Evolutionary conservation across 176 grass and related monocot species (phyloP), one percentile per base, ranked within the genome.

Genomic region (Luzula sylvatica): DNA sequence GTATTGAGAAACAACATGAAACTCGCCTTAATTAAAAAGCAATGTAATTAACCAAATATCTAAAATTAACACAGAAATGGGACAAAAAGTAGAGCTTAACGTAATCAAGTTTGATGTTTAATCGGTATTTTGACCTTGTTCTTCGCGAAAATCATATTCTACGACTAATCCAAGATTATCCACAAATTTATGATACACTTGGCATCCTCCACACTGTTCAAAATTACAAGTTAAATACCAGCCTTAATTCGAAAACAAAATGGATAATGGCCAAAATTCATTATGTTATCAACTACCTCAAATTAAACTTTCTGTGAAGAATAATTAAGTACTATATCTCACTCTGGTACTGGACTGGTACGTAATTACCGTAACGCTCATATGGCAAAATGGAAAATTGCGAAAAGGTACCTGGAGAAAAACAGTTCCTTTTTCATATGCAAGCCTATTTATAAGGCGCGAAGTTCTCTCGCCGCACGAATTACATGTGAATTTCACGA

Each of bases 121-220:
- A 47, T 61, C 42, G 11, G 21, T 56, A 51, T 57, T 58, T 61
- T 57, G 16, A 11, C 26, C 26, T 26, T 68, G 54, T 69, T 86
- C 71, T 60, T 82, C 78, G 2, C 71, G 68, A 15, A 96, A 55
- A 57, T 96, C 81, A 20, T 89, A 96, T 65, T 96, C 84, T 65
- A 89, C 85, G 65, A 96, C 60, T 54, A 90, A 76, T 46, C 92
- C 92, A 68, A 98, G 92, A 56, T 90, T 98, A 56, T 98, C 85
- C 20, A 90, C 81, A 72, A 98, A 90, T 53, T 90, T 90, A 71
- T 98, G 85, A 72, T 86, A 98, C 40, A 90, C 78, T 40, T 78
- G 71, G 52, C 85, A 98, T 12, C 92, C 92, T 70, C 68, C 75
- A 27, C 92, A 98, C 85, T 96, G 77, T 39, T 30, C 15, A 48